phyloP scores from a whole-genome alignment of 768 basidiomycete genomes.

The Psilocybe cyanescens region DNA sequence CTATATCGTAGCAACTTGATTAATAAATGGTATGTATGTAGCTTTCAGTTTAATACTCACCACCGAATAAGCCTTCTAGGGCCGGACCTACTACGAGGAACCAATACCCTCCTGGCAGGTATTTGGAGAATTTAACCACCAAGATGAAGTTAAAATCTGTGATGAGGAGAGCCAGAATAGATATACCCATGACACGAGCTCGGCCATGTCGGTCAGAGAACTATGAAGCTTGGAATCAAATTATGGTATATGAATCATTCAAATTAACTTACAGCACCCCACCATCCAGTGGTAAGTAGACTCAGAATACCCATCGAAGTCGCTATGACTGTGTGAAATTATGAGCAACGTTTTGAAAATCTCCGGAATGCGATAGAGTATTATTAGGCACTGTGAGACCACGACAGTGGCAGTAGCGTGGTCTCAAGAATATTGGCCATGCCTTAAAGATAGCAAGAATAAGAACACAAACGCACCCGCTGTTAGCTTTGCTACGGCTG shows the following conservation, averaged over 20 bases:
- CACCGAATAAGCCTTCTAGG: conserved; percentile 74
- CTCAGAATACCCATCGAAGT: conserved; percentile 72
- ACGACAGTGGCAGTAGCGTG: not conserved
- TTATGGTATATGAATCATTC: not conserved
- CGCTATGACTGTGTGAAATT: conserved; percentile 53
- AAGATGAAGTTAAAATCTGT: conserved; percentile 70
- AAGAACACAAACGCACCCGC: conserved; percentile 48
- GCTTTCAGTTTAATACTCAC: conserved; percentile 37
- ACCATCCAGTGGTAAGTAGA: conserved; percentile 83
- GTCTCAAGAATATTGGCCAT: not conserved
- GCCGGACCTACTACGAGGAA: conserved; percentile 69
- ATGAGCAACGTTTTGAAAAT: conserved; percentile 10
- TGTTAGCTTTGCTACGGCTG: conserved; percentile 67
- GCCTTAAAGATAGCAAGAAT: conserved; percentile 16
- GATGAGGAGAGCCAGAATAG: conserved; percentile 60
- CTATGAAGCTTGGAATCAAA: conserved; percentile 36
- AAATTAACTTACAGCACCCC: conserved; percentile 69
- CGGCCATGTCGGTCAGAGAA: conserved; percentile 83
- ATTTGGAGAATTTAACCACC: conserved; percentile 58
- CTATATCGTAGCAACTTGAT: conserved; percentile 33
- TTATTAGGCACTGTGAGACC: conserved; percentile 4
- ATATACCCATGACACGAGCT: conserved; percentile 62
- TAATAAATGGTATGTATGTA: not conserved
- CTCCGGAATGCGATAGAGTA: not conserved
- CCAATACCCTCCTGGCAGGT: conserved; percentile 82